Evolutionary conservation across 345 rosid genomes (phyloP).

Genomic region (Arabis hirsuta): DNA sequence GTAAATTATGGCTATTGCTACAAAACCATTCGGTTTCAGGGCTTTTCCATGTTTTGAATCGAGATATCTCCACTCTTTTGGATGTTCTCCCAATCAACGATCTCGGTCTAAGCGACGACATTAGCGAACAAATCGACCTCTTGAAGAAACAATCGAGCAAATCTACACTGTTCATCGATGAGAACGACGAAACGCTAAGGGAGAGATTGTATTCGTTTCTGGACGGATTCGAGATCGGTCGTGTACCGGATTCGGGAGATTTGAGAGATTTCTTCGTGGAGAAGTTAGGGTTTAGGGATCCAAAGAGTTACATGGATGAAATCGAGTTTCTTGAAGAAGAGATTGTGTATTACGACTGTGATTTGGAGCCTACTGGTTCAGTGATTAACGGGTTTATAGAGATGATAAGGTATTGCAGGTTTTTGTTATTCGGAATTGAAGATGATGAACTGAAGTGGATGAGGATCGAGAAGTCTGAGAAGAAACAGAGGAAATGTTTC

Average conservation of each 20-base stretch:
- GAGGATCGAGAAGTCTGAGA: constrained; percentile 49
- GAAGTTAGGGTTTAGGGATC: constrained; percentile 59
- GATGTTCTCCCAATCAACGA: constrained; percentile 70
- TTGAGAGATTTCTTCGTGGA: constrained; percentile 61
- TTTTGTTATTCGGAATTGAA: constrained; percentile 64
- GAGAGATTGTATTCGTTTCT: constrained; percentile 56
- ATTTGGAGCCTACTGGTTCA: constrained; percentile 73
- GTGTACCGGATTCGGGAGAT: constrained; percentile 43
- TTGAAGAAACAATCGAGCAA: constrained; percentile 62
- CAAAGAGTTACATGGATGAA: constrained; percentile 60
- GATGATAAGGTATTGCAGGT: constrained; percentile 65
- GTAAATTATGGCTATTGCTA: constrained; percentile 84
- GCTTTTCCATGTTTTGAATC: constrained; percentile 78
- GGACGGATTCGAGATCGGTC: constrained; percentile 62
- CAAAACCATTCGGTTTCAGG: constrained; percentile 72
- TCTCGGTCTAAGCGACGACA: constrained; percentile 61
- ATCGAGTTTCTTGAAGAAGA: constrained; percentile 85
- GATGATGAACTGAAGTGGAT: constrained; percentile 51
- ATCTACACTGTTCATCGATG: constrained; percentile 56
- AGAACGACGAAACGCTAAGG: constrained; percentile 70
- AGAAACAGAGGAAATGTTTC: constrained; percentile 55
- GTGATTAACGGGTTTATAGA: constrained; percentile 76
- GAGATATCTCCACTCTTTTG: constrained; percentile 70
- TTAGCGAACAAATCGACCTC: constrained; percentile 73
- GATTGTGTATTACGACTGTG: constrained; percentile 63